phyloP scores from a whole-genome alignment of 257 asterid species.

The Solanum rostratum region DNA sequence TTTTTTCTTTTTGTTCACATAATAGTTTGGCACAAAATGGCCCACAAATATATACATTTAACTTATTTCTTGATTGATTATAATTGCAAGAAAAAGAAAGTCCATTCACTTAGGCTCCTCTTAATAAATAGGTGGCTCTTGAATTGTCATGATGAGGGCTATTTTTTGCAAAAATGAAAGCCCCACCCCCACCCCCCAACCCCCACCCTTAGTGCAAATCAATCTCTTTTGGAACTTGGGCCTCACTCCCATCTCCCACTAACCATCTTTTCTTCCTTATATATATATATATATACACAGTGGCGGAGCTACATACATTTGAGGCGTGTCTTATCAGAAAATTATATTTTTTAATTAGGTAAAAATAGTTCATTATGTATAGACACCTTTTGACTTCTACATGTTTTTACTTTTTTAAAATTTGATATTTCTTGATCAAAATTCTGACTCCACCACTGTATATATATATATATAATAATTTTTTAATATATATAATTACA shows the following conservation, averaged over 20 bases:
- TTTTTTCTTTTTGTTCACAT: neutral
- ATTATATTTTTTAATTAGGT: too few species aligned
- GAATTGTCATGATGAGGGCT: constrained; percentile 37
- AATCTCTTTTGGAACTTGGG: constrained; percentile 83
- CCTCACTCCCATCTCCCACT: constrained; percentile 52
- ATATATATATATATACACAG: neutral
- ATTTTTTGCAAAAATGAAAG: neutral
- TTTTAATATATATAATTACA: neutral
- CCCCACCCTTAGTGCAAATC: neutral
- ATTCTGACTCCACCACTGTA: too few species aligned
- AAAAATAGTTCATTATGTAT: too few species aligned
- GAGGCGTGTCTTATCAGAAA: too few species aligned
- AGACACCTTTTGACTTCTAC: too few species aligned
- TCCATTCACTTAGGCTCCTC: constrained; percentile 10
- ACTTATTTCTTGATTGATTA: neutral
- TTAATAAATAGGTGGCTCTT: constrained; percentile 33
- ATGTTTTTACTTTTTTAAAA: too few species aligned
- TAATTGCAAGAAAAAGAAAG: neutral
- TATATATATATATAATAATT: too few species aligned
- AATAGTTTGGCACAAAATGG: neutral
- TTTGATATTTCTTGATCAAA: too few species aligned
- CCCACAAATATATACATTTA: neutral
- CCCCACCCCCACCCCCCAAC: constrained; percentile 7
- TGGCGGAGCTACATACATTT: too few species aligned
- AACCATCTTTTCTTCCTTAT: constrained; percentile 18